Conservation (phyloP, 306 rosid species). For the Glycine latifolia region DNA sequence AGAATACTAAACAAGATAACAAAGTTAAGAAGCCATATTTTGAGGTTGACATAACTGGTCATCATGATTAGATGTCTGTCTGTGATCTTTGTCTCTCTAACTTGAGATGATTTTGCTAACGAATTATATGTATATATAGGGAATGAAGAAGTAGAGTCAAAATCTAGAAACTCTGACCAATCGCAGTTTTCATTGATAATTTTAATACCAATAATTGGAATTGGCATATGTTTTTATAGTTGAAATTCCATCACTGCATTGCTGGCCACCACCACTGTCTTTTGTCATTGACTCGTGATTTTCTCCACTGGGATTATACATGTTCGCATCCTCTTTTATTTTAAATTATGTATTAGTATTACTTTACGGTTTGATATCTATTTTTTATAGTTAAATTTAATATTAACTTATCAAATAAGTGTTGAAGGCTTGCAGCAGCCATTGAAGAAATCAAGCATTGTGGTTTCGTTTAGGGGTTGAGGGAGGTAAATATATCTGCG, state of each 20-base stretch:
- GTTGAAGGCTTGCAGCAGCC: neutral
- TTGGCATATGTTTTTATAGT: neutral
- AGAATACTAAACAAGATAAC: constrained; percentile 26
- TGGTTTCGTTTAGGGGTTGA: too few species aligned
- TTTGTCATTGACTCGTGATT: neutral
- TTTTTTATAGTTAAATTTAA: too few species aligned
- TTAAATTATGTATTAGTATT: too few species aligned
- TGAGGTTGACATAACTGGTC: constrained; percentile 37
- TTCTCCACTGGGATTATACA: neutral
- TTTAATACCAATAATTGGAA: neutral
- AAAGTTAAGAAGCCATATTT: constrained; percentile 41
- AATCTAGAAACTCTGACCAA: neutral
- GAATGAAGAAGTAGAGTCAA: neutral
- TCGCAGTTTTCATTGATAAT: neutral
- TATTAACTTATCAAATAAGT: too few species aligned
- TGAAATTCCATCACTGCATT: neutral
- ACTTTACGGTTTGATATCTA: too few species aligned
- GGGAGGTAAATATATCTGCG: too few species aligned
- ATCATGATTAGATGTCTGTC: constrained; percentile 43
- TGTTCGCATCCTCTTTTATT: neutral
- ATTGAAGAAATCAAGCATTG: neutral
- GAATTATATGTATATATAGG: neutral
- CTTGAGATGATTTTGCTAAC: neutral
- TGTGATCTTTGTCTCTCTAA: neutral
- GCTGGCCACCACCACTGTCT: neutral